Evolutionary conservation across 1,284 basidiomycete species (phyloP).

Genomic region (Boletus mariae): DNA sequence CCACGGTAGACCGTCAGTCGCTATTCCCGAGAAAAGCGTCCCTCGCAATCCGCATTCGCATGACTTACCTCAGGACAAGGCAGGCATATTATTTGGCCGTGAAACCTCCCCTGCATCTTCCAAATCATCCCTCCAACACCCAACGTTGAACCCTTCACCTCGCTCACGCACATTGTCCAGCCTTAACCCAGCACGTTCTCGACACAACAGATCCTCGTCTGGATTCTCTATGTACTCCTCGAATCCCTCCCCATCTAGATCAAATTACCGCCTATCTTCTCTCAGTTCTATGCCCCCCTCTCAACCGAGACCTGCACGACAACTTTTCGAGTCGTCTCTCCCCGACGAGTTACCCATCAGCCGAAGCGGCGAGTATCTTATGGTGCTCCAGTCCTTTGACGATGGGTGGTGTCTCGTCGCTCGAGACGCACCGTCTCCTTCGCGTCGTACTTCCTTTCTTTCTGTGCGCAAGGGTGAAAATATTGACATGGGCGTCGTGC

Average conservation of each 20-base stretch:
- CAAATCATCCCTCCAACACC: constrained; percentile 22
- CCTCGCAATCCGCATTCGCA: constrained; percentile 30
- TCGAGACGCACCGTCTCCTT: constrained; percentile 44
- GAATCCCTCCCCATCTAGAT: constrained; percentile 6
- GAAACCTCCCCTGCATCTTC: constrained; percentile 32
- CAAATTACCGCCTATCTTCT: constrained; percentile 22
- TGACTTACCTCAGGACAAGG: constrained; percentile 28
- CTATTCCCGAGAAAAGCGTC: constrained; percentile 51
- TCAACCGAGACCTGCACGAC: constrained; percentile 52
- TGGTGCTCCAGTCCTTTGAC: constrained; percentile 59
- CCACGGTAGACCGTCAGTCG: constrained; percentile 42
- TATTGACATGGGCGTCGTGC: constrained; percentile 56
- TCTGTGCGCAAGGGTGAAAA: constrained; percentile 8
- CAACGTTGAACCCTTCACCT: constrained; percentile 13
- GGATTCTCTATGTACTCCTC: constrained; percentile 20
- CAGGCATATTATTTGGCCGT: constrained; percentile 44
- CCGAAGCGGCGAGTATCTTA: constrained; percentile 52
- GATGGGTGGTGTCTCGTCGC: constrained; percentile 76
- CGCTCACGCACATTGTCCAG: constrained; percentile 4
- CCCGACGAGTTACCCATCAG: constrained; percentile 64
- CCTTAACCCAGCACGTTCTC: constrained; percentile 12
- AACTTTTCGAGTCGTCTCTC: constrained; percentile 61
- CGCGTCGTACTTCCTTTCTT: constrained; percentile 14
- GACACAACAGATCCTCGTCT: constrained; percentile 23
- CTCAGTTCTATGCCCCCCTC: constrained; percentile 33